phyloP scores from a whole-genome alignment of 257 asterid genomes.

The Henckelia pumila region DNA sequence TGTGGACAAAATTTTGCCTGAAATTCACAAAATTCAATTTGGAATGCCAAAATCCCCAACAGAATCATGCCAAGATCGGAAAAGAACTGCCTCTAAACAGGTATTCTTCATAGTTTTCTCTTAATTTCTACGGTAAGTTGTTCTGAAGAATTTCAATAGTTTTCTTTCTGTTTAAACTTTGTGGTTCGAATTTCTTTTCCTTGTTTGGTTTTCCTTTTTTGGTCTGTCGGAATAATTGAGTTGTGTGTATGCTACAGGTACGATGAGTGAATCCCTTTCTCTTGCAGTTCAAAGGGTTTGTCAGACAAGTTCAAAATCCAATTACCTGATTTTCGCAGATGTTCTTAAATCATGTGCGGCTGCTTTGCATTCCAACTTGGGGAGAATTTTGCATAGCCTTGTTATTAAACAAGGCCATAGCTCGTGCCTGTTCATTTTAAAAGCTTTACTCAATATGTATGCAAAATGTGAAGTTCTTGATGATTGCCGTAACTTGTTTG shows the following conservation, averaged over 20 bases:
- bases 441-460: slow-evolving; percentile 80
- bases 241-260: slow-evolving; percentile 11
- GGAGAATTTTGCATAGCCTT: slow-evolving; percentile 57
- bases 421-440: slow-evolving; percentile 49
- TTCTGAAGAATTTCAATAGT: too few relatives aligned
- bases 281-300: slow-evolving; percentile 34
- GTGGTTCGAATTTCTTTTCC: too few relatives aligned
- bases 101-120: background rate
- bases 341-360: slow-evolving; percentile 63
- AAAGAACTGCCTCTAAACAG: background rate
- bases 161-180: too few relatives aligned
- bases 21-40: too few relatives aligned
- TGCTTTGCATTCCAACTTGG: slow-evolving; percentile 34
- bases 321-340: slow-evolving; percentile 47
- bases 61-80: background rate
- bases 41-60: background rate
- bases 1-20: too few relatives aligned
- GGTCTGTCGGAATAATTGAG: background rate
- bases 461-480: slow-evolving; percentile 66
- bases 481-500: slow-evolving; percentile 55
- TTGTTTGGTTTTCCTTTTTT: background rate
- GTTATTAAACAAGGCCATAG: slow-evolving; percentile 58
- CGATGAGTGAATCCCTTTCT: slow-evolving; percentile 41
- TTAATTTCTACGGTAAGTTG: background rate
- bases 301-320: slow-evolving; percentile 31